phyloP scores from a whole-genome alignment of 139 green algal genomes.

The Asterochloris erici region DNA sequence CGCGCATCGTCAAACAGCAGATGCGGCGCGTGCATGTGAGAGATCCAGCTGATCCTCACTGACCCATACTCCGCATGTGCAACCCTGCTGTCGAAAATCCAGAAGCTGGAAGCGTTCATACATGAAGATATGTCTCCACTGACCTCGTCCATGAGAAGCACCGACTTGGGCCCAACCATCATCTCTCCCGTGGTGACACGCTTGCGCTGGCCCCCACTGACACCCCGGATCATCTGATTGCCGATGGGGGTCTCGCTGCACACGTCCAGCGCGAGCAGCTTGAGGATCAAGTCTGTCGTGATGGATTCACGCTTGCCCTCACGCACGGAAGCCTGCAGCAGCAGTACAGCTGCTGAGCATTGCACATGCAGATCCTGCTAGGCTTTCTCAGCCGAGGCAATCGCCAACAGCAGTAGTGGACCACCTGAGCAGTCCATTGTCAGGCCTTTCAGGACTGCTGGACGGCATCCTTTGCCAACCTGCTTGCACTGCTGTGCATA shows the following conservation, averaged over 20 bases:
- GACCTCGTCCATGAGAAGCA: conserved; percentile 44
- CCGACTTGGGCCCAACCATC: conserved; percentile 43
- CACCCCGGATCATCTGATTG: conserved; percentile 54
- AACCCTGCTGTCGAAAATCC: not conserved
- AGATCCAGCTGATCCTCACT: not conserved
- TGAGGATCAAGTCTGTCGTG: conserved; percentile 21
- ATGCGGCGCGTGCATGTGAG: too few relatives aligned
- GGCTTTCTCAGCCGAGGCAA: too few relatives aligned
- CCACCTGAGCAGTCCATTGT: too few relatives aligned
- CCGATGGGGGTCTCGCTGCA: conserved; percentile 54
- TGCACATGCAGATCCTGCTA: not conserved
- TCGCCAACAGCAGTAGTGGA: too few relatives aligned
- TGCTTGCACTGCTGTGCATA: too few relatives aligned
- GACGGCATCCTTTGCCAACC: too few relatives aligned
- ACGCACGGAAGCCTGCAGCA: conserved; percentile 6
- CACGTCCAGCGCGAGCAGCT: conserved; percentile 21
- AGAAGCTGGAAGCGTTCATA: not conserved
- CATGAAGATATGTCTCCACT: not conserved
- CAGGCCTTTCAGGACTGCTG: too few relatives aligned
- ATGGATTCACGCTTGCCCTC: conserved; percentile 14
- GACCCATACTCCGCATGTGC: not conserved
- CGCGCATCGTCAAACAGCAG: too few relatives aligned
- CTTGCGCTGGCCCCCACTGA: conserved; percentile 59
- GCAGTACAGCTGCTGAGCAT: not conserved
- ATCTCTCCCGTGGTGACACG: conserved; percentile 48